Conservation (phyloP, 495 filamentous ascomycete genomes). For the Antarctomyces pellizariae region DNA sequence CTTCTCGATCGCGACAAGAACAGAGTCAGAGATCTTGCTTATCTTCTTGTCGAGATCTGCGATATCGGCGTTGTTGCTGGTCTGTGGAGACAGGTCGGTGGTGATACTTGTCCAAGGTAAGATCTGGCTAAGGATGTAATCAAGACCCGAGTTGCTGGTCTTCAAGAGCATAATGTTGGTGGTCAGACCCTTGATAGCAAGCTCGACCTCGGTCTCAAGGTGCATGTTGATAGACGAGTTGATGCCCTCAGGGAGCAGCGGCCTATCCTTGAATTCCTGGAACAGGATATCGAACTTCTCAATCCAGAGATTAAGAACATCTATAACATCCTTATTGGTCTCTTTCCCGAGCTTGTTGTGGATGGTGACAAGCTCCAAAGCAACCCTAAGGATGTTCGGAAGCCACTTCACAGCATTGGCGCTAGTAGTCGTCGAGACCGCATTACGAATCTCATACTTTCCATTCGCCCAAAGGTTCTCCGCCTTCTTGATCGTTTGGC, state of each 20-base stretch:
- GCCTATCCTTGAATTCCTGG: constrained; percentile 21
- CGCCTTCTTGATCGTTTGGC: not conserved
- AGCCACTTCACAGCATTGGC: constrained; percentile 22
- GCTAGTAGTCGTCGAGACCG: constrained; percentile 1
- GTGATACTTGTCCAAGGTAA: constrained; percentile 18
- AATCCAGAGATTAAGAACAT: constrained; percentile 24
- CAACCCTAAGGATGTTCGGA: constrained; percentile 20
- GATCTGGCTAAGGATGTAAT: constrained; percentile 38
- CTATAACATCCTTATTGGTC: constrained; percentile 18
- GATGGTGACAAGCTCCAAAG: constrained; percentile 23
- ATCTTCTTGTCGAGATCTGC: constrained; percentile 29
- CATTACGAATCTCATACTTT: constrained; percentile 3
- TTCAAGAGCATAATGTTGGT: constrained; percentile 19
- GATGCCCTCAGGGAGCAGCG: constrained; percentile 29
- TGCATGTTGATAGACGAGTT: constrained; percentile 20
- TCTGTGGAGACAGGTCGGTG: not conserved
- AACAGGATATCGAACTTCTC: constrained; percentile 19
- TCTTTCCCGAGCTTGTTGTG: constrained; percentile 34
- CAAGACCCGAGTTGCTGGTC: constrained; percentile 29
- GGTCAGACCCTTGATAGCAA: constrained; percentile 21
- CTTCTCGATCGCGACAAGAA: constrained; percentile 52
- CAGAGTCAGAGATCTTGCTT: constrained; percentile 34
- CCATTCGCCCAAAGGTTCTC: constrained; percentile 7
- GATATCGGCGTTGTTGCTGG: constrained; percentile 6
- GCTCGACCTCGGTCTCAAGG: constrained; percentile 21